phyloP scores from a whole-genome alignment of 305 asterid genomes.

The Ruellia speciosa region DNA sequence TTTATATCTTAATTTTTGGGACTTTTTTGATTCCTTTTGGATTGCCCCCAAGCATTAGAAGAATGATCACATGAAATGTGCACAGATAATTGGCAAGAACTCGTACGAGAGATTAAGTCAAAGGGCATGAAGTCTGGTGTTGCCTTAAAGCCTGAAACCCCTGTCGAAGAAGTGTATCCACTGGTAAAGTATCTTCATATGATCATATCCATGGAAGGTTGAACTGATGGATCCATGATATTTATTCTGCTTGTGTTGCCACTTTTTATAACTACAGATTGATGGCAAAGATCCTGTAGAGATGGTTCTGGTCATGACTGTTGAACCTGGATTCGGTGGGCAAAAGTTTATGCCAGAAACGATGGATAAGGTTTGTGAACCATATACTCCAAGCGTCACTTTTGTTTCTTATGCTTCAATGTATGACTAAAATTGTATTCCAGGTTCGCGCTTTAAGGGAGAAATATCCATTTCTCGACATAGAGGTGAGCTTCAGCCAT shows the following conservation, averaged over 20 bases:
- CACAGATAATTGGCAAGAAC: constrained; percentile 82
- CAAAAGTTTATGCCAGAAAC: constrained; percentile 83
- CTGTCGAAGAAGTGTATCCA: constrained; percentile 66
- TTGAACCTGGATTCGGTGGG: constrained; percentile 98
- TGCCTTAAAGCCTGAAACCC: constrained; percentile 75
- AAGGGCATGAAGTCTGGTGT: constrained; percentile 84
- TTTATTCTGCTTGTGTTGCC: not conserved
- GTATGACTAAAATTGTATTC: constrained; percentile 12
- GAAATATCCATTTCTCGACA: constrained; percentile 60
- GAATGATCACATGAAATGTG: constrained; percentile 1
- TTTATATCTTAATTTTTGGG: constrained; percentile 8
- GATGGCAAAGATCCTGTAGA: constrained; percentile 53
- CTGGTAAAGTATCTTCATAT: constrained; percentile 42
- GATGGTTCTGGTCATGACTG: constrained; percentile 93
- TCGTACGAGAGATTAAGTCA: constrained; percentile 56
- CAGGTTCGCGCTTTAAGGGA: constrained; percentile 50
- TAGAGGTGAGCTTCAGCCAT: constrained; percentile 45
- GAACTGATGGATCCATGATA: not conserved
- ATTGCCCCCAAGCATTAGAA: constrained; percentile 3
- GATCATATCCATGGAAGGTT: constrained; percentile 6
- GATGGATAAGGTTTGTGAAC: constrained; percentile 53
- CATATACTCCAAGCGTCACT: not conserved
- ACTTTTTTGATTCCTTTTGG: not conserved
- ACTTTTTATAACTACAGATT: constrained; percentile 28
- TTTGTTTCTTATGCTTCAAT: not conserved